phyloP scores from a whole-genome alignment of 768 basidiomycete genomes.

The Auricularia cornea region DNA sequence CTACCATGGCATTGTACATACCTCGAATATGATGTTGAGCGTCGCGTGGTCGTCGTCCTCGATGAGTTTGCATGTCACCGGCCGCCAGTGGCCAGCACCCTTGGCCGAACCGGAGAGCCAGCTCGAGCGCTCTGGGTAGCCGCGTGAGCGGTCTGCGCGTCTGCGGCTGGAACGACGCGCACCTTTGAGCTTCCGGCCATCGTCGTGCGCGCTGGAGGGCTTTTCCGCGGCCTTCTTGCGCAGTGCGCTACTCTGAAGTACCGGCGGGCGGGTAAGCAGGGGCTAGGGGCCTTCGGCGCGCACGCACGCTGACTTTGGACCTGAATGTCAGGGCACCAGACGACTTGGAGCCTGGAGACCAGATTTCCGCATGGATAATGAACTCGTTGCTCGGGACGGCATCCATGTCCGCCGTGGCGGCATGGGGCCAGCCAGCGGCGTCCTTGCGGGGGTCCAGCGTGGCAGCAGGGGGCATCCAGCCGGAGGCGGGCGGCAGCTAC shows the following conservation, averaged over 20 bases:
- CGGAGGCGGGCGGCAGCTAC: not conserved
- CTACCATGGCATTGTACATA: conserved; percentile 33
- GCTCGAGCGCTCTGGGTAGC: conserved; percentile 55
- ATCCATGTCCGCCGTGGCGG: not conserved
- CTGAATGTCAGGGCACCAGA: not conserved
- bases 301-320: not conserved
- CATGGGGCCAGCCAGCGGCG: not conserved
- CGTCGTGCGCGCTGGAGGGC: conserved; percentile 34
- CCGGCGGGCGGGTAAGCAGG: not conserved
- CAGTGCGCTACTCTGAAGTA: not conserved
- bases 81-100: conserved; percentile 58
- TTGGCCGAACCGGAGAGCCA: conserved; percentile 37
- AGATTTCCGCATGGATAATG: not conserved
- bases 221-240: conserved; percentile 10
- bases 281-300: not conserved
- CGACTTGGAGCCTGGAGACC: not conserved
- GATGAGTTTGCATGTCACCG: conserved; percentile 59
- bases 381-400: not conserved
- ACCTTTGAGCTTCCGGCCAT: conserved; percentile 55
- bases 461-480: not conserved
- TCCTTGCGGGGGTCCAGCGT: not conserved
- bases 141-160: conserved; percentile 1
- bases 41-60: conserved; percentile 62
- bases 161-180: conserved; percentile 2
- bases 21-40: conserved; percentile 69